Base-by-base conservation (phyloP, 2,329 filamentous ascomycete genomes). In the Metarhizium rileyi region DNA sequence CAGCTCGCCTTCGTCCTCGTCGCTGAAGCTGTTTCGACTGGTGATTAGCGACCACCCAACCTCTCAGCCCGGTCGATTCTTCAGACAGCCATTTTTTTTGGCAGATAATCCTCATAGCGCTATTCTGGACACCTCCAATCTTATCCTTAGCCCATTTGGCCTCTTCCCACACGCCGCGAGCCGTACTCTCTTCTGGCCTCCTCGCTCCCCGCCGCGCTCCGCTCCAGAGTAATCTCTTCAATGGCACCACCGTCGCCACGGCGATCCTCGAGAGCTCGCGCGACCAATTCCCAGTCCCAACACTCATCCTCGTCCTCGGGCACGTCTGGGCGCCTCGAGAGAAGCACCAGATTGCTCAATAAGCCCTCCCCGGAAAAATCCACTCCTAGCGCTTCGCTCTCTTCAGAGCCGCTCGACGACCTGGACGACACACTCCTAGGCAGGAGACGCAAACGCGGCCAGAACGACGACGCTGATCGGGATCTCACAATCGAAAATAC, bases 201-300 rank as follows among this genome's bases (percentile, higher is more conserved):
- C 40, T 36, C 22, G 22, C 59, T 58, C 56, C 56, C 59, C 54
- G 60, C n/a, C 55, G 58, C 62, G 60, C 65, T 59, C 57, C 56
- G 58, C 56, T 54, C 57, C 51, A 48, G 53, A 49, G 50, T 48
- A 36, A 43, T 41, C 26, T 41, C 57, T 66, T 72, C 72, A 74
- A 79, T 80, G 78, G 77, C 78, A 74, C 77, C 73, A 63, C 71
- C 71, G 59, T 79, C 86, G 65, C 87, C 87, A 66, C 86, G 91
- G 71, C 87, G 91, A 67, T 95, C 90, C 63, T 93, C 90, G 69
- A 84, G 91, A 78, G 89, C 89, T 74, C 87, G 88, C 65, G 82
- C 82, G 63, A 83, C 81, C 60, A 86, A 90, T 73, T 78, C 83
- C 62, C 80, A 81, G 70, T 81, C 84, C 60, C 83, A 88, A 60